These are phyloP conservation scores for Pneumocystis jirovecii DNA, from an alignment of 1,139 yeast species.

Conservation along the genomic window DNA sequence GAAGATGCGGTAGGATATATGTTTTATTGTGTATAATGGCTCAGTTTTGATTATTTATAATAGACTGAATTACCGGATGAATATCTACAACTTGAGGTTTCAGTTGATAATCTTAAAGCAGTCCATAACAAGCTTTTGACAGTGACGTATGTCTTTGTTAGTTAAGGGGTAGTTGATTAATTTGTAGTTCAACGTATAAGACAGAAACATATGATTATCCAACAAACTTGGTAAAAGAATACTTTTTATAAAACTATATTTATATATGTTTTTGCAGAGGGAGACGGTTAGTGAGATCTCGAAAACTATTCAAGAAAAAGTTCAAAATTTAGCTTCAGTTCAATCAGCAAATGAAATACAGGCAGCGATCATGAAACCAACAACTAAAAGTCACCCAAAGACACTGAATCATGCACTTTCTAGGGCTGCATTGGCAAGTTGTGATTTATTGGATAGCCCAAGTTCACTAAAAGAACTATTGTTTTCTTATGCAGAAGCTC, in stretches of 20 bases:
- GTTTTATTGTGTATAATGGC: neutral
- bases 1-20: slow-evolving; percentile 18
- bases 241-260: neutral
- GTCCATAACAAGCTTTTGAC: slow-evolving; percentile 60
- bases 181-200: slow-evolving; percentile 40
- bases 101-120: slow-evolving; percentile 58
- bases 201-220: slow-evolving; percentile 78
- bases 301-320: slow-evolving; percentile 50
- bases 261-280: slow-evolving; percentile 14
- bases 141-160: slow-evolving; percentile 35
- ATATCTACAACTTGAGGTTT: slow-evolving; percentile 47
- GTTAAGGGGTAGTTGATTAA: neutral
- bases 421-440: slow-evolving; percentile 49
- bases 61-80: slow-evolving; percentile 69
- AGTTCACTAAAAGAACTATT: slow-evolving; percentile 35
- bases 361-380: slow-evolving; percentile 47
- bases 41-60: neutral
- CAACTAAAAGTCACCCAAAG: slow-evolving; percentile 55
- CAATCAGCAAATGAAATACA: slow-evolving; percentile 74
- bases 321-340: slow-evolving; percentile 56
- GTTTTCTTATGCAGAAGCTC: slow-evolving; percentile 38
- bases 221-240: slow-evolving; percentile 33
- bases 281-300: slow-evolving; percentile 67
- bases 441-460: slow-evolving; percentile 30
- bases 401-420: slow-evolving; percentile 74